Percentiles rank a stretch among this genome's conserved stretches.
These are phyloP conservation scores for Puccinellia tenuiflora DNA, from an alignment of 176 grass and related monocot species.

Conservation along the genomic window DNA sequence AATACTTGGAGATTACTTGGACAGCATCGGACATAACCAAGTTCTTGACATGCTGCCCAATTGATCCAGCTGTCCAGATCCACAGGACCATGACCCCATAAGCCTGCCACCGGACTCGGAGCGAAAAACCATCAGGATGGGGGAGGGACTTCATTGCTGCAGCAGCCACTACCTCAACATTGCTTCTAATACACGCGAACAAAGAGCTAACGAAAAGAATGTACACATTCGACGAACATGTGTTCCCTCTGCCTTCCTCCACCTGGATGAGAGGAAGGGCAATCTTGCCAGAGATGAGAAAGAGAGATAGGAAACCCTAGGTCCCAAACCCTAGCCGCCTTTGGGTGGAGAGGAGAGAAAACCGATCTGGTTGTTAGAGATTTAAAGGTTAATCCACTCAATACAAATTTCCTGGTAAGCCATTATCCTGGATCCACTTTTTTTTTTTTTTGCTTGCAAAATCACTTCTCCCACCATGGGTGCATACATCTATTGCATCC, in stretches of 20 bases:
- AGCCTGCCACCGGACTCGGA: not conserved
- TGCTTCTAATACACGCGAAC: not conserved
- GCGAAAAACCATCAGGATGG: not conserved
- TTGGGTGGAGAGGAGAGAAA: not conserved
- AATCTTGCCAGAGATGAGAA: not conserved
- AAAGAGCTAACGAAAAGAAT: not conserved
- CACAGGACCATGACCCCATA: not conserved
- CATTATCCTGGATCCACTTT: not conserved
- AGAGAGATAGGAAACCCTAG: not conserved
- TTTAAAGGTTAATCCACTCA: not conserved
- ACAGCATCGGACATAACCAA: not conserved
- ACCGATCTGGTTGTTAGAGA: not conserved
- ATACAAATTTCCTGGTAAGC: not conserved
- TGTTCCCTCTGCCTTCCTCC: not conserved
- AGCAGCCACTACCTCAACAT: not conserved
- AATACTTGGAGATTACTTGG: not conserved
- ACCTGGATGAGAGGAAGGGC: not conserved
- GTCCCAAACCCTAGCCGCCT: slow-evolving; percentile 5
- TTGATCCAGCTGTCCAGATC: not conserved
- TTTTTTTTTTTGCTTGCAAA: not conserved
- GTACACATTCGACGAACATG: not conserved
- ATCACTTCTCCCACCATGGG: not conserved
- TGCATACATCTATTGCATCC: not conserved
- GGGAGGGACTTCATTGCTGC: not conserved
- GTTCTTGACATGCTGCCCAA: not conserved